Evolutionary conservation across 441 rosid species (phyloP).

Genomic region (Pelargonium australe): DNA sequence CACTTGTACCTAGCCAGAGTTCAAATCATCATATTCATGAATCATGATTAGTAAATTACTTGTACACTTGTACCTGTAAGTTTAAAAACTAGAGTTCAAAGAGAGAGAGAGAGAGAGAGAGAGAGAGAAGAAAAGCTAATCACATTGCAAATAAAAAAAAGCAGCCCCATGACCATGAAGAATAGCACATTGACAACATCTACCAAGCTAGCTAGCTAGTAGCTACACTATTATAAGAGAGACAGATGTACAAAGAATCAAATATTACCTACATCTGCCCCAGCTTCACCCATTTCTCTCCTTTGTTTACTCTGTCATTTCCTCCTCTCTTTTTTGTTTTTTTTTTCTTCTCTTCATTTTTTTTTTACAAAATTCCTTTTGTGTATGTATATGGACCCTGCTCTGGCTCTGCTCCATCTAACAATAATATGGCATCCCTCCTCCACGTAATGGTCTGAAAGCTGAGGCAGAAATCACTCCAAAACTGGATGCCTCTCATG

Average conservation of each 20-base stretch:
- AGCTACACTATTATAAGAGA: conserved; percentile 14
- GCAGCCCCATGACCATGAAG: conserved; percentile 3
- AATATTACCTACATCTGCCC: conserved; percentile 34
- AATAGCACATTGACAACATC: not conserved
- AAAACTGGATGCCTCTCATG: conserved; percentile 28
- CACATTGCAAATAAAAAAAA: not conserved
- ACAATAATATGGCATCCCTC: too few relatives aligned
- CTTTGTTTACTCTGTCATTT: too few relatives aligned
- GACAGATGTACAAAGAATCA: conserved; percentile 25
- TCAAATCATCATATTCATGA: not conserved
- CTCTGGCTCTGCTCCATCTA: conserved; percentile 7
- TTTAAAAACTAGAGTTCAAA: not conserved
- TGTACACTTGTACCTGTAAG: too few relatives aligned
- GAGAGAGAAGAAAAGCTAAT: conserved; percentile 4
- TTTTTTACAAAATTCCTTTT: conserved; percentile 32
- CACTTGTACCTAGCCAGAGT: not conserved
- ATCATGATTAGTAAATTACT: not conserved
- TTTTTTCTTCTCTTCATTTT: not conserved
- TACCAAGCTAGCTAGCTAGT: not conserved
- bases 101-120: conserved; percentile 3
- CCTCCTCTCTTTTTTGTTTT: not conserved
- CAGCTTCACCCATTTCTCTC: conserved; percentile 18
- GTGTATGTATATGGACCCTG: conserved; percentile 25
- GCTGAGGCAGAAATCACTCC: conserved; percentile 27
- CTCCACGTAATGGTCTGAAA: conserved; percentile 21